Conservation (phyloP, 768 basidiomycete genomes). For the Leccinum obscurum region DNA sequence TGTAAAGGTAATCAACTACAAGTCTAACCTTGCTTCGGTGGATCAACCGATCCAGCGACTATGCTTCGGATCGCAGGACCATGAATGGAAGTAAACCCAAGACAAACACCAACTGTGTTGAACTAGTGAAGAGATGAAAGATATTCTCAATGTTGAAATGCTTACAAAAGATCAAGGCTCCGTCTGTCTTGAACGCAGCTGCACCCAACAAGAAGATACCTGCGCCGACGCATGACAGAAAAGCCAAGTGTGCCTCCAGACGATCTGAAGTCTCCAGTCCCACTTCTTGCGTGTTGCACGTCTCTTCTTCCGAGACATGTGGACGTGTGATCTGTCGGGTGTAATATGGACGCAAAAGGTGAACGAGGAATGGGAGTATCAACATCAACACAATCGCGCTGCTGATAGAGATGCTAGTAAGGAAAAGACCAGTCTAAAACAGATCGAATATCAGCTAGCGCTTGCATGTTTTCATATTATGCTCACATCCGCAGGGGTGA, state of each 20-base stretch:
- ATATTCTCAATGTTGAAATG: too few species aligned
- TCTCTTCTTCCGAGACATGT: neutral
- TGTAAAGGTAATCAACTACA: too few species aligned
- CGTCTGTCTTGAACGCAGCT: constrained; percentile 9
- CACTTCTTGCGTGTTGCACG: neutral
- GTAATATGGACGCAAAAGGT: constrained; percentile 30
- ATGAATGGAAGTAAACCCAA: constrained; percentile 20
- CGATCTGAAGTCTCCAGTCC: constrained; percentile 23
- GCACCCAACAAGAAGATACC: constrained; percentile 17
- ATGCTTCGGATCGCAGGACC: constrained; percentile 27
- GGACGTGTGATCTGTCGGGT: neutral
- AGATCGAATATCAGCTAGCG: neutral
- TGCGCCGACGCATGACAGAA: constrained; percentile 21
- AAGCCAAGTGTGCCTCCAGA: constrained; percentile 31
- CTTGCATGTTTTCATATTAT: neutral
- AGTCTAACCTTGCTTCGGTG: constrained; percentile 28
- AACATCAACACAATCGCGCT: constrained; percentile 19
- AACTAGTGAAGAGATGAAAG: constrained; percentile 1
- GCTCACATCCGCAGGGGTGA: constrained; percentile 31
- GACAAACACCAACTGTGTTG: constrained; percentile 16
- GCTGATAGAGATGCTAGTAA: constrained; percentile 20
- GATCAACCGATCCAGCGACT: constrained; percentile 28
- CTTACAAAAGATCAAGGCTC: constrained; percentile 19
- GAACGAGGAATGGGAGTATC: constrained; percentile 25
- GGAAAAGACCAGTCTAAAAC: constrained; percentile 29